Conservation (phyloP, 2,329 filamentous ascomycete species). For the Emergomyces pasteurianus region DNA sequence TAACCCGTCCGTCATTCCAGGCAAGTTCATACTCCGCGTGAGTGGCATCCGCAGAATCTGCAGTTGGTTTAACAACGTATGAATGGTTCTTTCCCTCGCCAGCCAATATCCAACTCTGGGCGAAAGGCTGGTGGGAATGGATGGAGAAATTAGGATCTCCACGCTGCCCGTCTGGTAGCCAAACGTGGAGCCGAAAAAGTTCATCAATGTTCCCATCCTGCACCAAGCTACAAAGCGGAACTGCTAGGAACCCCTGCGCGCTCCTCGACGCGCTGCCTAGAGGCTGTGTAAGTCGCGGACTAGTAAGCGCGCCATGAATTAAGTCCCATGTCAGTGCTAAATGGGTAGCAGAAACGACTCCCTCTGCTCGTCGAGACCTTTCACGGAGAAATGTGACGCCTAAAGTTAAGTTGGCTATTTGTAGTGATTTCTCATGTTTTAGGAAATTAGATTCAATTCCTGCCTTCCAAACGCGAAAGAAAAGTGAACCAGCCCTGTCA, state of each 20-base stretch:
- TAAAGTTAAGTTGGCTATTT: not conserved
- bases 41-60: not conserved
- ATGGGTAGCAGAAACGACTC: not conserved
- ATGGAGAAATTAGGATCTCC: not conserved
- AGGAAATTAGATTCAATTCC: not conserved
- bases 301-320: not conserved
- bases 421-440: not conserved
- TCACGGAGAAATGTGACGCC: not conserved
- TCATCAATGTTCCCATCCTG: not conserved
- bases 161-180: not conserved
- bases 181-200: not conserved
- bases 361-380: not conserved
- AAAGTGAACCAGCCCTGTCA: not conserved
- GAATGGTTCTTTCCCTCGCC: not conserved
- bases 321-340: not conserved
- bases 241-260: not conserved
- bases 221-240: not conserved
- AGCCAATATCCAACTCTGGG: not conserved
- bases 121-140: not conserved
- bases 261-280: not conserved
- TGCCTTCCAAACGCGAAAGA: not conserved
- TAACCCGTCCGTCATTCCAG: not conserved
- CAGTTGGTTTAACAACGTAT: not conserved
- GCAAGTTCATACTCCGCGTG: not conserved
- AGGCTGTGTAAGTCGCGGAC: not conserved